Evolutionary conservation across 2,329 filamentous ascomycete species (phyloP).

Genomic region (Xylaria sp.): DNA sequence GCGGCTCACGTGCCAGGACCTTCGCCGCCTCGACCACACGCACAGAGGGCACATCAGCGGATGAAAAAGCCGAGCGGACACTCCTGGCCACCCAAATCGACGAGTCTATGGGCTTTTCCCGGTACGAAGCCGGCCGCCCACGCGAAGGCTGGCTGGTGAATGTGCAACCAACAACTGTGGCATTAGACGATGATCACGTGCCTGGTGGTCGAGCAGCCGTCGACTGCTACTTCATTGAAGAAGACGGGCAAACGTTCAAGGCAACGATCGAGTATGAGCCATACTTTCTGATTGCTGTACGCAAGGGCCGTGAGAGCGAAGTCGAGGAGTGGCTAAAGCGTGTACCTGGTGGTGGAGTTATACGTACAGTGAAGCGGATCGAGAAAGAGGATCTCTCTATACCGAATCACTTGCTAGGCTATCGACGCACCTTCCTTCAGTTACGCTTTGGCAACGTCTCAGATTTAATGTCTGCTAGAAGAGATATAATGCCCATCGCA

Average conservation of each 20-base stretch:
- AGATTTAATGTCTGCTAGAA: slow-evolving; percentile 86
- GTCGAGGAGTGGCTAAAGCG: slow-evolving; percentile 95
- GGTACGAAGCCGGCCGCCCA: slow-evolving; percentile 85
- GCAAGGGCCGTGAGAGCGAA: slow-evolving; percentile 87
- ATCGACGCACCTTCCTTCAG: slow-evolving; percentile 87
- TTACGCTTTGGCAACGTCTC: slow-evolving; percentile 87
- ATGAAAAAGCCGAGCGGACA: slow-evolving; percentile 91
- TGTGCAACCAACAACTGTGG: slow-evolving; percentile 85
- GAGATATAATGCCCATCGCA: slow-evolving; percentile 86
- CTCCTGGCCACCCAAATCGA: slow-evolving; percentile 89
- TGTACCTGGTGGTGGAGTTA: slow-evolving; percentile 79
- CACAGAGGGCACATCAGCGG: slow-evolving; percentile 86
- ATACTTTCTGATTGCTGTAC: slow-evolving; percentile 93
- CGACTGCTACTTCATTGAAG: slow-evolving; percentile 97
- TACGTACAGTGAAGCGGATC: slow-evolving; percentile 80
- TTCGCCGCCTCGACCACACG: slow-evolving; percentile 74
- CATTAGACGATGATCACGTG: slow-evolving; percentile 78
- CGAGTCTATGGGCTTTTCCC: slow-evolving; percentile 91
- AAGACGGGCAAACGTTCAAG: slow-evolving; percentile 91
- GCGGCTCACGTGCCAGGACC: slow-evolving; percentile 74
- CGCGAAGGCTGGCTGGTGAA: slow-evolving; percentile 95
- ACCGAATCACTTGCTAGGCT: slow-evolving; percentile 95
- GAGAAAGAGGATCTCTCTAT: slow-evolving; percentile 94
- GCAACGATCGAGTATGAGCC: slow-evolving; percentile 96
- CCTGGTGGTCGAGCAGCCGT: slow-evolving; percentile 88